Base-by-base conservation (phyloP, 306 rosid species). In the Acacia melanoxylon region DNA sequence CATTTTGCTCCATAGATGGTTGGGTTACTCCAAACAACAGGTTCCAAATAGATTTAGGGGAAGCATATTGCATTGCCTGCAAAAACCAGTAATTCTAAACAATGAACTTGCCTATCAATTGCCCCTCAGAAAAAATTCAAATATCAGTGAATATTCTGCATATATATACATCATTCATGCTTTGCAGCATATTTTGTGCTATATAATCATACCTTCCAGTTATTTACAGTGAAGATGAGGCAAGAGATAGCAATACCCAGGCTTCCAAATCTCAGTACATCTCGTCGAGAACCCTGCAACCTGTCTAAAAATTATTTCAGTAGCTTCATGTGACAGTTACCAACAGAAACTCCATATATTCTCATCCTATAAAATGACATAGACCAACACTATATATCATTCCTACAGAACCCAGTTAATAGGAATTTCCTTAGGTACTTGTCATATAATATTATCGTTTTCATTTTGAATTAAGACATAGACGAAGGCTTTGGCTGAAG, bases 61-160 rank as follows among this genome's bases (percentile, higher is more conserved):
- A 95, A 81, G 98, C 42, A 92, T 93, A 95, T 81, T 95, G 96
- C 98, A 95, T 95, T 80, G 94, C 93, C 99, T 95, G 86, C 77
- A 76, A 68, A 49, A 82, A 31, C 51, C 56, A 71, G 37, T 68
- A 72, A 62, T 82, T 77, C 68, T 22, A 41, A 41, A 59, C 29
- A 56, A 67, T 68, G 61, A 80, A 75, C 59, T 58, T 76, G 52
- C 40, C n/a, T 46, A 76, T 76, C 59, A 76, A n/a, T 62, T 41
- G 20, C 67, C 69, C 29, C 12, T 19, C 77, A 78, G 59, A 80
- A 71, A 71, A 12, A 20, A 81, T 25, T 61, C 1, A 48, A 69
- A 24, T 59, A 31, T 42, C 46, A 52, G 58, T 77, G 76, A 65
- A 48, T 54, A 66, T 61, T 80, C 56, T 59, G 75, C 76, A 33